phyloP scores from a whole-genome alignment of 2,329 filamentous ascomycete genomes.

The Hymenoscyphus occultus region DNA sequence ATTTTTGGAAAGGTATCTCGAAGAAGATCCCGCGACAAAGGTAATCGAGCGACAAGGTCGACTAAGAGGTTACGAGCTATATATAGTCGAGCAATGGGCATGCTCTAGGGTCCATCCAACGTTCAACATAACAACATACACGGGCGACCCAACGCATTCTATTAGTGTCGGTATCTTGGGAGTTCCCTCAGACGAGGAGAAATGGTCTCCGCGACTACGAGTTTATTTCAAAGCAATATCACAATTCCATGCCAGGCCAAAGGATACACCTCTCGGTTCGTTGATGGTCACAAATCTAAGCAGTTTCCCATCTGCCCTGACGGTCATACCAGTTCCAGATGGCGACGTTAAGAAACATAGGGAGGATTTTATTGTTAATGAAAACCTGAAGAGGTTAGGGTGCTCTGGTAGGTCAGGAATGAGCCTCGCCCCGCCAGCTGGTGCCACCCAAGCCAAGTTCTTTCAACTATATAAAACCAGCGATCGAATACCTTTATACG shows the following conservation, averaged over 20 bases:
- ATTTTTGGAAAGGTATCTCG: constrained; percentile 60
- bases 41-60: constrained; percentile 69
- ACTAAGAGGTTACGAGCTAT: constrained; percentile 84
- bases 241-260: constrained; percentile 79
- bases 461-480: constrained; percentile 85
- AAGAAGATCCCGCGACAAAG: constrained; percentile 74
- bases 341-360: constrained; percentile 80
- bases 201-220: constrained; percentile 76
- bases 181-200: constrained; percentile 73
- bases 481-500: constrained; percentile 74
- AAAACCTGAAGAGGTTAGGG: constrained; percentile 85
- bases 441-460: constrained; percentile 86
- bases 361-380: constrained; percentile 87
- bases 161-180: constrained; percentile 78
- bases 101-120: constrained; percentile 89
- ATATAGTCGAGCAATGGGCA: constrained; percentile 96
- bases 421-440: constrained; percentile 72
- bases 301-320: constrained; percentile 86
- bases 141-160: constrained; percentile 75
- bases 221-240: constrained; percentile 84
- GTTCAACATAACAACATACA: constrained; percentile 89
- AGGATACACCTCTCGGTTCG: constrained; percentile 77
- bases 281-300: constrained; percentile 94
- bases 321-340: constrained; percentile 84
- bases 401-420: constrained; percentile 88